A percentile compares a stretch with the other conserved stretches of the same genome.
phyloP scores from a whole-genome alignment of 2,329 filamentous ascomycete genomes.

The Helminthosporium solani region DNA sequence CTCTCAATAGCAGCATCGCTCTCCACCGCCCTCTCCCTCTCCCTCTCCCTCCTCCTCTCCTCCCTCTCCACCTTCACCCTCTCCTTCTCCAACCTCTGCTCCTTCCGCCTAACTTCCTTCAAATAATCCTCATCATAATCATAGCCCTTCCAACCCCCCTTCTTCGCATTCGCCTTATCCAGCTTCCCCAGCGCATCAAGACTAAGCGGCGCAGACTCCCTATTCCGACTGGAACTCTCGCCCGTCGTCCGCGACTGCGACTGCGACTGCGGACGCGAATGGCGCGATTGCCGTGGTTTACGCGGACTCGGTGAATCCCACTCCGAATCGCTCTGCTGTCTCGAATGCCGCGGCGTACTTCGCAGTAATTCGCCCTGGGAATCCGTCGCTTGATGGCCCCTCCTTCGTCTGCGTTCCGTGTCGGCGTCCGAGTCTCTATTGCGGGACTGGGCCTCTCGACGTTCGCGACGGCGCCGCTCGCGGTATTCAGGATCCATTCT shows the following conservation, averaged over 20 bases:
- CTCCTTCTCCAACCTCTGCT: conserved; percentile 38
- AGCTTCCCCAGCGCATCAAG: conserved; percentile 65
- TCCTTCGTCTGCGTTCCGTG: conserved; percentile 30
- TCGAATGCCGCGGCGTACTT: conserved; percentile 11
- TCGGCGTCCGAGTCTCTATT: conserved; percentile 6
- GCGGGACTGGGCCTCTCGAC: conserved; percentile 29
- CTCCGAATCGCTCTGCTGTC: conserved; percentile 34
- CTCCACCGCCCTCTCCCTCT: conserved; percentile 21
- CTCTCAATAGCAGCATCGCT: conserved; percentile 27
- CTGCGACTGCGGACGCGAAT: conserved; percentile 25
- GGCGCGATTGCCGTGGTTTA: conserved; percentile 22
- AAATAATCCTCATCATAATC: conserved; percentile 45
- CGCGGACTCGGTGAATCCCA: conserved; percentile 29
- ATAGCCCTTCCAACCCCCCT: conserved; percentile 44
- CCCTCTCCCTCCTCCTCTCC: conserved; percentile 32
- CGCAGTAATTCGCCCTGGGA: conserved; percentile 39
- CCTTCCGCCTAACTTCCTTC: conserved; percentile 39
- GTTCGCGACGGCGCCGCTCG: conserved; percentile 28
- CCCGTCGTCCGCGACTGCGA: conserved; percentile 16
- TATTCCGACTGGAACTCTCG: not conserved
- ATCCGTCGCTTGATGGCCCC: conserved; percentile 43
- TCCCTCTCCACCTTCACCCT: conserved; percentile 36
- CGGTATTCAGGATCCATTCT: conserved; percentile 21
- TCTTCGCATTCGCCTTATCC: conserved; percentile 62
- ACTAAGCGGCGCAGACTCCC: conserved; percentile 38